Percentiles rank a stretch among this genome's conserved stretches.
Conservation (phyloP, 345 rosid species). For the Melaleuca alternifolia region DNA sequence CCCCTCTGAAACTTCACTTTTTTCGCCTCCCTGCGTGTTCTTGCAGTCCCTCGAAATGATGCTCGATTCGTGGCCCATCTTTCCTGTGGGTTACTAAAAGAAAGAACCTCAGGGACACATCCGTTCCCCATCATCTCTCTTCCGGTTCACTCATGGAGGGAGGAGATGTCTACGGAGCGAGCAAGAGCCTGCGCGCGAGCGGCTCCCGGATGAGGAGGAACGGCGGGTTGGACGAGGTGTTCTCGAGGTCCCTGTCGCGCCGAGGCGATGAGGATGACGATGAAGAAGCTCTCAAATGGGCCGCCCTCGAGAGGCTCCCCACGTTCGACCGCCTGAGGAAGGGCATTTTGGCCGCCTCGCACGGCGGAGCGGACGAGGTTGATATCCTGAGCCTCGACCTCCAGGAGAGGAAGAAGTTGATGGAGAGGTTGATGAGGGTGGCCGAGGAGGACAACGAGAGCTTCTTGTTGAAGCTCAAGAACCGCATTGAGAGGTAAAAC, state of each 20-base stretch:
- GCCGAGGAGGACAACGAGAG: constrained; percentile 35
- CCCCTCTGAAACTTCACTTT: background rate
- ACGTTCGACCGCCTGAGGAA: constrained; percentile 35
- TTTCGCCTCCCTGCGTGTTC: background rate
- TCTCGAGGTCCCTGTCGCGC: constrained; percentile 22
- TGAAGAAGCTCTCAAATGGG: constrained; percentile 51
- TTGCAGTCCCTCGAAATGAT: background rate
- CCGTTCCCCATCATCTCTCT: background rate
- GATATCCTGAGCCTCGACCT: constrained; percentile 20
- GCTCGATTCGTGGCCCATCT: background rate
- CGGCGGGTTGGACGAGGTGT: constrained; percentile 4
- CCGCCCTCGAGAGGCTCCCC: constrained; percentile 50
- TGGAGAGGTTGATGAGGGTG: constrained; percentile 25
- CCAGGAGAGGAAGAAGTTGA: constrained; percentile 19
- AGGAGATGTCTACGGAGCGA: constrained; percentile 4
- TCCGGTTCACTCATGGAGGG: constrained; percentile 1
- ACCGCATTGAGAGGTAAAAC: background rate
- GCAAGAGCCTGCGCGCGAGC: constrained; percentile 7
- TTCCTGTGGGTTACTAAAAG: background rate
- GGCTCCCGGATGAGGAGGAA: constrained; percentile 14
- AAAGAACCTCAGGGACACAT: background rate
- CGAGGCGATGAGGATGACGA: constrained; percentile 31
- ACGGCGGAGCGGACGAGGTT: constrained; percentile 14
- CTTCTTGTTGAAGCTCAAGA: constrained; percentile 17
- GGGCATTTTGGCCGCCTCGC: constrained; percentile 19